Conservation (phyloP, 192 early-diverging fungal genomes). For the Mortierella antarctica region DNA sequence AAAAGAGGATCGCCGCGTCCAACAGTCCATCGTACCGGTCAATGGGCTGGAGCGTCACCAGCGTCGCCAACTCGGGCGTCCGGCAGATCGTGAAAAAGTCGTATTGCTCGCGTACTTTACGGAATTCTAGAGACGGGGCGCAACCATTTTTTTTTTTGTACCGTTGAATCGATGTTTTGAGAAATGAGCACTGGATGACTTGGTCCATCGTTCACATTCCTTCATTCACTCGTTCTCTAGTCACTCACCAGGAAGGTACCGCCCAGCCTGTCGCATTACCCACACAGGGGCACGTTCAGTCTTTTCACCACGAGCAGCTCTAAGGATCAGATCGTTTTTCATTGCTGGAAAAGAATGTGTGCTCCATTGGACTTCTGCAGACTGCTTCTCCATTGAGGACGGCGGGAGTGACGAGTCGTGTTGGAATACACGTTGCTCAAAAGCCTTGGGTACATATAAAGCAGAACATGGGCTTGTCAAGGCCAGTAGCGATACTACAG, state of each 20-base stretch:
- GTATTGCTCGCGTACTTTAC: conserved; percentile 77
- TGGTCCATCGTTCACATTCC: background rate
- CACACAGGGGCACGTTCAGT: conserved; percentile 90
- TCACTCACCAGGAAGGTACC: conserved; percentile 88
- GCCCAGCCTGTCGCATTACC: conserved; percentile 98
- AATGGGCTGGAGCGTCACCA: conserved; percentile 95
- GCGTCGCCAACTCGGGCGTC: conserved; percentile 88
- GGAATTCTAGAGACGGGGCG: conserved; percentile 74
- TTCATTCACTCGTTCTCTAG: background rate
- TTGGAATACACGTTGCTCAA: background rate
- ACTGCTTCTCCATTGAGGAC: background rate
- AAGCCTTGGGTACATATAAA: background rate
- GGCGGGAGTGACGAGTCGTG: background rate
- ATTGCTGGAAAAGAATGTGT: conserved; percentile 74
- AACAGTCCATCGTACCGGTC: conserved; percentile 88
- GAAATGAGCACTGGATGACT: too few species aligned
- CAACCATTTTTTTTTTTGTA: background rate
- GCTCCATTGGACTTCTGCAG: background rate
- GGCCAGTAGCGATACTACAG: too few species aligned
- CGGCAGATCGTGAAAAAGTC: conserved; percentile 96
- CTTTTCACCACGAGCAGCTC: conserved; percentile 82
- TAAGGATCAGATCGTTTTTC: conserved; percentile 91
- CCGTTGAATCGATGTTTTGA: too few species aligned
- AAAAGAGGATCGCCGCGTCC: conserved; percentile 98
- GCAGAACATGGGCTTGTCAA: background rate